These are phyloP conservation scores for Xylaria intraflava DNA, from an alignment of 495 filamentous ascomycete species.

Conservation along the genomic window DNA sequence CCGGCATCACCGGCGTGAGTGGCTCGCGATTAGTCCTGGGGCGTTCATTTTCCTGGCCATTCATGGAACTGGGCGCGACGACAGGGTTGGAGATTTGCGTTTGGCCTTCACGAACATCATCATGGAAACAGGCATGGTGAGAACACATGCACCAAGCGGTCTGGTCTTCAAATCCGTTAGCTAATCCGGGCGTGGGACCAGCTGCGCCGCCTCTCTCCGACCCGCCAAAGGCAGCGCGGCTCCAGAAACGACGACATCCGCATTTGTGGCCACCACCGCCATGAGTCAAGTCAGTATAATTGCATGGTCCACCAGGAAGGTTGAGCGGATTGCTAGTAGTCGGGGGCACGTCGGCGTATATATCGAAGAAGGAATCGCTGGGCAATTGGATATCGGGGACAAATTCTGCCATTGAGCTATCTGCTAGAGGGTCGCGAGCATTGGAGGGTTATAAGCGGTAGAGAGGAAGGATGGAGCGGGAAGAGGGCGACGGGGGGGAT, in stretches of 20 bases:
- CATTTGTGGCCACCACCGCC: conserved; percentile 43
- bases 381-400: conserved; percentile 34
- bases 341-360: conserved; percentile 38
- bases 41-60: conserved; percentile 42
- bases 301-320: conserved; percentile 54
- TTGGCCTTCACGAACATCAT: conserved; percentile 33
- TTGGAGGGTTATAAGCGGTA: conserved; percentile 18
- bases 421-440: conserved; percentile 20
- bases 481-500: conserved; percentile 15
- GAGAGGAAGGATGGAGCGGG: conserved; percentile 7
- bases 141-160: conserved; percentile 59
- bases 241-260: conserved; percentile 64
- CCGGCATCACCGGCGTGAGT: conserved; percentile 37
- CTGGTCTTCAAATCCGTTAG: conserved; percentile 27
- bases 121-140: conserved; percentile 68
- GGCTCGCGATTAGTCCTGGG: conserved; percentile 35
- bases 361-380: conserved; percentile 43
- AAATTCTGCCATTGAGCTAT: conserved; percentile 44
- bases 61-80: conserved; percentile 13
- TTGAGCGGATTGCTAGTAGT: conserved; percentile 22
- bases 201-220: conserved; percentile 17
- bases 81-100: conserved; percentile 14
- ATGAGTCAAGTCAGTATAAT: conserved; percentile 50
- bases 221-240: conserved; percentile 29
- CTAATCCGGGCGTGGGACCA: conserved; percentile 22